Percentiles rank a stretch among this genome's conserved stretches.
phyloP scores from a whole-genome alignment of 225 moss, liverwort and hornwort genomes.

The Pleurozium schreberi region DNA sequence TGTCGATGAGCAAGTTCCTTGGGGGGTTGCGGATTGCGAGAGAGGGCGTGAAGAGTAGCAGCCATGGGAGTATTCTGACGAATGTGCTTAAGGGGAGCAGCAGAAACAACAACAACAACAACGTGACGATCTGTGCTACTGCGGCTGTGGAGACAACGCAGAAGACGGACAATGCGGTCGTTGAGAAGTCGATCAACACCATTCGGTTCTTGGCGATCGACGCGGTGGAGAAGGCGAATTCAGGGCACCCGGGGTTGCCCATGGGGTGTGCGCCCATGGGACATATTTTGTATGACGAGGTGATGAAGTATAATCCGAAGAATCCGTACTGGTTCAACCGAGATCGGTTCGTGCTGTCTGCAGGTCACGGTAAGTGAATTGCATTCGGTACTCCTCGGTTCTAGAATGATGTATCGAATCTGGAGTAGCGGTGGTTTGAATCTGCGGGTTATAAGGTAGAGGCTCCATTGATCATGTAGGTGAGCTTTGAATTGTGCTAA shows the following conservation, averaged over 20 bases:
- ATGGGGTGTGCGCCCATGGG: slow-evolving; percentile 28
- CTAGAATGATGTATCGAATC: not conserved
- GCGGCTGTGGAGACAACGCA: slow-evolving; percentile 60
- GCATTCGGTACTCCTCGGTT: not conserved
- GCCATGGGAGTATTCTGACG: not conserved
- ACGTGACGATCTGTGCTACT: not conserved
- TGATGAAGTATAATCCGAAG: slow-evolving; percentile 87
- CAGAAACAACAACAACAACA: not conserved
- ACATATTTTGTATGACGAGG: slow-evolving; percentile 86
- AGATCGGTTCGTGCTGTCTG: slow-evolving; percentile 82
- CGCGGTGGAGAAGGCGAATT: slow-evolving; percentile 97
- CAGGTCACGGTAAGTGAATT: slow-evolving; percentile 51
- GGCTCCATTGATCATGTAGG: not conserved
- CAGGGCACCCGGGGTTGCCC: slow-evolving; percentile 77
- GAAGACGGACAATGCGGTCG: slow-evolving; percentile 58
- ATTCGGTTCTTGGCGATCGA: slow-evolving; percentile 86
- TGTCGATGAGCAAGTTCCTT: slow-evolving; percentile 44
- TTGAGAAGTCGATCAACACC: slow-evolving; percentile 82
- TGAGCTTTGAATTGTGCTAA: not conserved
- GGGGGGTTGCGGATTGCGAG: slow-evolving; percentile 50
- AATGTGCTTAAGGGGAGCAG: not conserved
- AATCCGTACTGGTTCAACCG: slow-evolving; percentile 81
- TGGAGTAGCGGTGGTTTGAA: not conserved
- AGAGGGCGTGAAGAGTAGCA: not conserved
- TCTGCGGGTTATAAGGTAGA: not conserved